phyloP scores from a whole-genome alignment of 2,329 filamentous ascomycete species.

The Decorospora gaudefroyi region DNA sequence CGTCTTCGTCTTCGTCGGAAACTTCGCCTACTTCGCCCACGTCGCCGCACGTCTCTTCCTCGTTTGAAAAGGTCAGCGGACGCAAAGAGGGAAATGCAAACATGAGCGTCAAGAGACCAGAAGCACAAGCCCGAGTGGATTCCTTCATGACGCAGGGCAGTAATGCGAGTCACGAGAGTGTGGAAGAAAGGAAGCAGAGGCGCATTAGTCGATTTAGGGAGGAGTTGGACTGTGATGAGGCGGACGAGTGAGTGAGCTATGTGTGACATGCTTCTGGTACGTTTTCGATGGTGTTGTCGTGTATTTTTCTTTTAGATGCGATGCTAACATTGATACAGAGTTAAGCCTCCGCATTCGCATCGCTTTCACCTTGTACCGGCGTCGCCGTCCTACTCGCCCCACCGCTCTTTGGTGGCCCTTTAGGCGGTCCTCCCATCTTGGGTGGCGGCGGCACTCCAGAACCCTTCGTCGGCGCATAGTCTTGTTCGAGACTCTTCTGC shows the following conservation, averaged over 20 bases:
- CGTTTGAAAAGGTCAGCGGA: slow-evolving; percentile 35
- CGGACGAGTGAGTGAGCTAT: slow-evolving; percentile 15
- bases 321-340: slow-evolving; percentile 4
- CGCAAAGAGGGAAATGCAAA: slow-evolving; percentile 23
- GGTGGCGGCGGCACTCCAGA: slow-evolving; percentile 46
- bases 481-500: slow-evolving; percentile 51
- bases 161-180: slow-evolving; percentile 19
- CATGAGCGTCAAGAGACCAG: slow-evolving; percentile 18
- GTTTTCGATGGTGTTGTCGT: slow-evolving; percentile 6
- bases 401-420: slow-evolving; percentile 41
- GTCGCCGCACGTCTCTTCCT: slow-evolving; percentile 21
- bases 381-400: slow-evolving; percentile 18
- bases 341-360: slow-evolving; percentile 7
- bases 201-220: slow-evolving; percentile 42
- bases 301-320: not conserved
- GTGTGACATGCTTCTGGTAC: slow-evolving; percentile 13
- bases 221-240: slow-evolving; percentile 30
- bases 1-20: slow-evolving; percentile 29
- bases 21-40: slow-evolving; percentile 24
- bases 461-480: slow-evolving; percentile 43
- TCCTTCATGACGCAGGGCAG: slow-evolving; percentile 28
- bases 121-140: slow-evolving; percentile 22
- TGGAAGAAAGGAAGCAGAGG: slow-evolving; percentile 26
- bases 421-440: slow-evolving; percentile 43
- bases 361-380: slow-evolving; percentile 15